Percentiles rank a stretch among this genome's conserved stretches.
Evolutionary conservation across 1,284 basidiomycete species (phyloP).

Genomic region (Termitomyces sp.): DNA sequence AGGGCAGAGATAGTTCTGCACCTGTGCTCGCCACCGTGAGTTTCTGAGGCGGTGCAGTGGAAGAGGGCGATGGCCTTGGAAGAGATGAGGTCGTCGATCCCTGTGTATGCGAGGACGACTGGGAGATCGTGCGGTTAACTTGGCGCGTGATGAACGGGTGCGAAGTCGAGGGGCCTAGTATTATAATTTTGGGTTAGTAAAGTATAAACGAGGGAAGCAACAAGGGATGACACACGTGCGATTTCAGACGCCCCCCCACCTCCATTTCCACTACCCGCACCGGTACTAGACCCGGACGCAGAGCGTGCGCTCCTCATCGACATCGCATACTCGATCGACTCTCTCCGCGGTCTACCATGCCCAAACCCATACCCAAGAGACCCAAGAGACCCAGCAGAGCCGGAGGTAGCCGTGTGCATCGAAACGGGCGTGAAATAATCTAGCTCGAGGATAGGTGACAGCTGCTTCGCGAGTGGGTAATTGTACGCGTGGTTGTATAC

Average conservation of each 20-base stretch:
- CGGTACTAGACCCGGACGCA: neutral
- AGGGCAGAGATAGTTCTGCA: slow-evolving; percentile 31
- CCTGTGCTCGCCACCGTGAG: slow-evolving; percentile 18
- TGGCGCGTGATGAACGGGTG: slow-evolving; percentile 49
- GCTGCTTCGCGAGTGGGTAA: slow-evolving; percentile 36
- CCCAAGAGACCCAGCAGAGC: slow-evolving; percentile 21
- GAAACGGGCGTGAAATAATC: slow-evolving; percentile 49
- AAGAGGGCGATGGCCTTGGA: slow-evolving; percentile 14
- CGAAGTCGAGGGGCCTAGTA: slow-evolving; percentile 23
- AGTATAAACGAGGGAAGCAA: neutral
- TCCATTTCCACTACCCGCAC: neutral
- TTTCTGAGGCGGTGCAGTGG: slow-evolving; percentile 7
- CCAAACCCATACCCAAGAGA: neutral
- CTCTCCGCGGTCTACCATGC: neutral
- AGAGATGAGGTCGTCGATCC: slow-evolving; percentile 32
- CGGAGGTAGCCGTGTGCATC: neutral
- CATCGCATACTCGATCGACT: neutral
- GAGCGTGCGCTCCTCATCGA: neutral
- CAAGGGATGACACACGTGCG: neutral
- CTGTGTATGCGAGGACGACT: slow-evolving; percentile 53
- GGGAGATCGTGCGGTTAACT: slow-evolving; percentile 51
- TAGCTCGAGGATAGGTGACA: slow-evolving; percentile 51
- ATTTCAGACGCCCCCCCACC: neutral
- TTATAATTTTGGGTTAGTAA: neutral
- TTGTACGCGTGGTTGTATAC: slow-evolving; percentile 31